Evolutionary conservation across 208 protist species (phyloP).

Genomic region (Trypanosoma melophagium): DNA sequence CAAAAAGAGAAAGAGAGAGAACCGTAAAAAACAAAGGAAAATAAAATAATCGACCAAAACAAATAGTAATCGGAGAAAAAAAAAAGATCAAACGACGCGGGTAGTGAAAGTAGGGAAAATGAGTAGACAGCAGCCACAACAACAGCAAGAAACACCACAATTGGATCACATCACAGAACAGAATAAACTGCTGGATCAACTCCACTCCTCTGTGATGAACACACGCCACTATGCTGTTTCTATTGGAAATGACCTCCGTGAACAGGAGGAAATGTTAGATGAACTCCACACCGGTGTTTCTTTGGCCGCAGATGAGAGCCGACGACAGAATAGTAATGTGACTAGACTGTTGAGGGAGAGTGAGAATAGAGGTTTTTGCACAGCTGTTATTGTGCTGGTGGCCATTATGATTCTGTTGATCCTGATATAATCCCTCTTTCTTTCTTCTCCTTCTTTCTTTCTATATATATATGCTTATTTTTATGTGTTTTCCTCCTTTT

Average conservation of each 20-base stretch:
- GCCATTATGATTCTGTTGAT: constrained; percentile 73
- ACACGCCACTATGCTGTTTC: constrained; percentile 75
- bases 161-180: constrained; percentile 42
- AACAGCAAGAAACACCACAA: background rate
- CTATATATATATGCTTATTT: constrained; percentile 33
- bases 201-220: constrained; percentile 83
- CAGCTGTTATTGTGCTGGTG: constrained; percentile 54
- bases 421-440: constrained; percentile 33
- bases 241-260: constrained; percentile 68
- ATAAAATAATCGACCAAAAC: too few relatives aligned
- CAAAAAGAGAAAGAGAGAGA: too few relatives aligned
- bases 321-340: constrained; percentile 78
- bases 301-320: constrained; percentile 64
- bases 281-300: constrained; percentile 55
- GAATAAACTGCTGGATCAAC: constrained; percentile 77
- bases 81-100: background rate
- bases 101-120: background rate
- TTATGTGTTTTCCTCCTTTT: constrained; percentile 6
- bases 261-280: constrained; percentile 81
- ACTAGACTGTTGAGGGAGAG: constrained; percentile 67
- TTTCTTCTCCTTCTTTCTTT: constrained; percentile 52
- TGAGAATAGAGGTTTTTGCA: constrained; percentile 74
- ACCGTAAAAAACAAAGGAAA: too few relatives aligned
- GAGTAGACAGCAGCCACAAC: background rate
- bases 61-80: background rate